phyloP scores from a whole-genome alignment of 2,329 filamentous ascomycete species.

The Neocucurbitaria cava region DNA sequence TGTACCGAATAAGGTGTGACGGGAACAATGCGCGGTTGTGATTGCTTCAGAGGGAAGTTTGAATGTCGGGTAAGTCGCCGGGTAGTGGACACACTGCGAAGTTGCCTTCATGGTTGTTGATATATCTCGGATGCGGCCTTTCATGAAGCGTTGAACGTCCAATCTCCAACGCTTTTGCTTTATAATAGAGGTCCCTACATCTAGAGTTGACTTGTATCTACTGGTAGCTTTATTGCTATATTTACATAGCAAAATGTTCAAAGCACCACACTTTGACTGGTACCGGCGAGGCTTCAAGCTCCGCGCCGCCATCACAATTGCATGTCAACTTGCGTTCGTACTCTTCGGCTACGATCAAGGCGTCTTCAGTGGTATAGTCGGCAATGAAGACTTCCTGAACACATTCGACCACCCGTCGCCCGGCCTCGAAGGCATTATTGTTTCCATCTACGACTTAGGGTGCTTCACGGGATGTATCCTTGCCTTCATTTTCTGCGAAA shows the following conservation, averaged over 20 bases:
- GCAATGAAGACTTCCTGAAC: conserved; percentile 50
- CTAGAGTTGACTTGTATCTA: background rate
- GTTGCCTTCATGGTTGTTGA: background rate
- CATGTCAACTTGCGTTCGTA: conserved; percentile 40
- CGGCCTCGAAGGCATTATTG: conserved; percentile 52
- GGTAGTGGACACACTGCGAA: background rate
- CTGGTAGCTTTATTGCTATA: background rate
- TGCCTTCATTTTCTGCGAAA: conserved; percentile 47
- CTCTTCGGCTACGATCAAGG: conserved; percentile 49
- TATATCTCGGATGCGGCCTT: background rate
- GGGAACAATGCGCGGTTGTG: background rate
- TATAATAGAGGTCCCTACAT: background rate
- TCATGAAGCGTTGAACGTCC: background rate
- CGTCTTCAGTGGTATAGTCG: conserved; percentile 51
- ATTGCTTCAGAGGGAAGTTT: background rate
- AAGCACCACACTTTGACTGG: conserved; percentile 33
- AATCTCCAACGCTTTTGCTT: background rate
- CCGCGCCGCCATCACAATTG: conserved; percentile 35
- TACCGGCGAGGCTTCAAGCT: conserved; percentile 38
- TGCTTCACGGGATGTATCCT: conserved; percentile 50
- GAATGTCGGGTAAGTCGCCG: background rate
- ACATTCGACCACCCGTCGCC: conserved; percentile 50
- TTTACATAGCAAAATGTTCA: conserved; percentile 18
- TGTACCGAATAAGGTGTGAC: too few relatives aligned
- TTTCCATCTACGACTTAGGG: conserved; percentile 51